Percentiles rank a stretch among this genome's conserved stretches.
These are phyloP conservation scores for Pythium biforme DNA, from an alignment of 352 stramenopile genomes.

Conservation along the genomic window DNA sequence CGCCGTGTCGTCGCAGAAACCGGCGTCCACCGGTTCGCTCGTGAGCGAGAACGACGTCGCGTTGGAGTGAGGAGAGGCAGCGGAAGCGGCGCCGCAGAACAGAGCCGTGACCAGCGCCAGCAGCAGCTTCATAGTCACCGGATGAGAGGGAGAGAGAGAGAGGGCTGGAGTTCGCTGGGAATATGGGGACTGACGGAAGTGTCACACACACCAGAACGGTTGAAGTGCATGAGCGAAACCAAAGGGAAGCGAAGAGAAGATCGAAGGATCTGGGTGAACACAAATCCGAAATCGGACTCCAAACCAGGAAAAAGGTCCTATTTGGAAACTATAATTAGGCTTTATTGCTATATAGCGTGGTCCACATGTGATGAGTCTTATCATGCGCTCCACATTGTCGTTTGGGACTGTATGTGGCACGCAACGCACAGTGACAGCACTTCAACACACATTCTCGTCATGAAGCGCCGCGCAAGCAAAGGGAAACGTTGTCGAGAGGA, in stretches of 20 bases:
- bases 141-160: conserved; percentile 5
- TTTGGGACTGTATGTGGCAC: neutral
- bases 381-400: neutral
- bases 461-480: neutral
- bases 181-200: neutral
- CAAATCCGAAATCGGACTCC: neutral
- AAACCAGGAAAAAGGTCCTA: neutral
- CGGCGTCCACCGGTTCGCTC: conserved; percentile 48
- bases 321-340: neutral
- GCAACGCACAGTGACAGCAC: too few species aligned
- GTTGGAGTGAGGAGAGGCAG: neutral
- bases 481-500: neutral
- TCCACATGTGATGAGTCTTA: neutral
- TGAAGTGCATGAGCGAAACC: conserved; percentile 10
- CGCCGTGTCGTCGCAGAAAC: conserved; percentile 76
- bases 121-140: conserved; percentile 18
- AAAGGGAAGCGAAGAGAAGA: too few species aligned
- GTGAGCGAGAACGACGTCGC: conserved; percentile 45
- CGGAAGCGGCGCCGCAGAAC: neutral
- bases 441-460: neutral
- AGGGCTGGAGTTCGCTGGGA: too few species aligned
- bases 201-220: neutral
- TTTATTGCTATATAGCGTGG: neutral
- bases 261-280: too few species aligned
- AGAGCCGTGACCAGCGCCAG: conserved; percentile 16